phyloP scores from a whole-genome alignment of 176 grass and related monocot species.

The Ampelocalamus luodianensis region DNA sequence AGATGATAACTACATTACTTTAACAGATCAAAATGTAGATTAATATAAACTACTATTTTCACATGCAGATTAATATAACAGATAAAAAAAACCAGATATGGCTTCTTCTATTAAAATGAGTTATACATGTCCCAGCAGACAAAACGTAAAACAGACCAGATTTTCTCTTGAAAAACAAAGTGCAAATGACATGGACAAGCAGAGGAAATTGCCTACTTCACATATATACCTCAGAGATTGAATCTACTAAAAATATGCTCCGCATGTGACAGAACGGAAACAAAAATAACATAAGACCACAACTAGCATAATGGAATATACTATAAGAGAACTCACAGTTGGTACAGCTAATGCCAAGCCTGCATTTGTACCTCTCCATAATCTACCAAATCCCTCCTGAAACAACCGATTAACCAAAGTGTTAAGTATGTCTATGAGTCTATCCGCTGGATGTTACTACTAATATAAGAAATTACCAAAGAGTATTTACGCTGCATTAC shows the following conservation, averaged over 20 bases:
- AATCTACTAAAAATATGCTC: constrained; percentile 22
- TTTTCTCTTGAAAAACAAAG: constrained; percentile 4
- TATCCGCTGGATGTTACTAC: background rate
- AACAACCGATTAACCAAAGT: constrained; percentile 30
- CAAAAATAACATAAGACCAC: background rate
- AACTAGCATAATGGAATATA: constrained; percentile 17
- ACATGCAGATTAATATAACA: constrained; percentile 1
- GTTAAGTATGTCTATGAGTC: background rate
- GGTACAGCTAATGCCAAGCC: constrained; percentile 94
- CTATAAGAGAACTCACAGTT: constrained; percentile 53
- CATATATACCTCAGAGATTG: background rate
- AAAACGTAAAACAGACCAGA: background rate
- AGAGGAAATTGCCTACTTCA: constrained; percentile 9
- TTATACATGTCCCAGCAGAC: background rate
- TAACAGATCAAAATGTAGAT: background rate
- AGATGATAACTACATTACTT: background rate
- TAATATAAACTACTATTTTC: constrained; percentile 8
- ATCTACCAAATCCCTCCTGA: constrained; percentile 86
- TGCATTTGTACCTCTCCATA: constrained; percentile 98
- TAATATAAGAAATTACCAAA: constrained; percentile 11
- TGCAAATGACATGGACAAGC: background rate
- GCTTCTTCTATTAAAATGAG: background rate
- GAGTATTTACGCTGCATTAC: constrained; percentile 32
- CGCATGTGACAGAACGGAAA: background rate
- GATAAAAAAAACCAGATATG: background rate